A percentile compares a stretch with the other conserved stretches of the same genome.
These are phyloP conservation scores for Chlorella sp. DNA, from an alignment of 139 green algal genomes.

Conservation along the genomic window DNA sequence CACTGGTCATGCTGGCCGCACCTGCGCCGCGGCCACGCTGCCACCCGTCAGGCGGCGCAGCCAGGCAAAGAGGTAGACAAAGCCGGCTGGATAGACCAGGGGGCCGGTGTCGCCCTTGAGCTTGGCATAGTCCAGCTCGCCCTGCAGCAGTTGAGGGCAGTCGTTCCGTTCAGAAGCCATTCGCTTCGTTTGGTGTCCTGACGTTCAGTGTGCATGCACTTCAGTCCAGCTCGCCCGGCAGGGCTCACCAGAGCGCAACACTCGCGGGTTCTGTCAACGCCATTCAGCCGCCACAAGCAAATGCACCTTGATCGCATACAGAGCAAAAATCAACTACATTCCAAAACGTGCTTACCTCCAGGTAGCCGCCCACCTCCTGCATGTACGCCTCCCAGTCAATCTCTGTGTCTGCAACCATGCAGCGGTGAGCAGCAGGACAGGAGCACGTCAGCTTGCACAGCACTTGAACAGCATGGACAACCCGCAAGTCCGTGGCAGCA, in stretches of 20 bases:
- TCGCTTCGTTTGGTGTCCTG: too few relatives aligned
- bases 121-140: slow-evolving; percentile 83
- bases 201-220: too few relatives aligned
- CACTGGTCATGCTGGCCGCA: background rate
- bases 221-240: too few relatives aligned
- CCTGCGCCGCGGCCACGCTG: slow-evolving; percentile 51
- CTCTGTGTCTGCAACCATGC: slow-evolving; percentile 60
- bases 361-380: slow-evolving; percentile 55
- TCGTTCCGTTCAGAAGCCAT: too few relatives aligned
- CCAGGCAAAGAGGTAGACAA: slow-evolving; percentile 79
- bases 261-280: too few relatives aligned
- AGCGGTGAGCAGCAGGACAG: background rate
- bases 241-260: too few relatives aligned
- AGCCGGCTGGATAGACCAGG: slow-evolving; percentile 90
- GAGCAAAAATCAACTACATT: too few relatives aligned
- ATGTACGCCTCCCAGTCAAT: slow-evolving; percentile 72
- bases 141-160: slow-evolving; percentile 32
- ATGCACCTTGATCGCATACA: too few relatives aligned
- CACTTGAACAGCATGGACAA: too few relatives aligned
- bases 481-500: too few relatives aligned
- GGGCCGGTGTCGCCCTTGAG: slow-evolving; percentile 83
- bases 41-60: slow-evolving; percentile 69
- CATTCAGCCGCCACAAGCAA: too few relatives aligned
- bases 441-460: too few relatives aligned
- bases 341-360: slow-evolving; percentile 32